phyloP scores from a whole-genome alignment of 2,329 filamentous ascomycete species.

The Xylaria sp. region DNA sequence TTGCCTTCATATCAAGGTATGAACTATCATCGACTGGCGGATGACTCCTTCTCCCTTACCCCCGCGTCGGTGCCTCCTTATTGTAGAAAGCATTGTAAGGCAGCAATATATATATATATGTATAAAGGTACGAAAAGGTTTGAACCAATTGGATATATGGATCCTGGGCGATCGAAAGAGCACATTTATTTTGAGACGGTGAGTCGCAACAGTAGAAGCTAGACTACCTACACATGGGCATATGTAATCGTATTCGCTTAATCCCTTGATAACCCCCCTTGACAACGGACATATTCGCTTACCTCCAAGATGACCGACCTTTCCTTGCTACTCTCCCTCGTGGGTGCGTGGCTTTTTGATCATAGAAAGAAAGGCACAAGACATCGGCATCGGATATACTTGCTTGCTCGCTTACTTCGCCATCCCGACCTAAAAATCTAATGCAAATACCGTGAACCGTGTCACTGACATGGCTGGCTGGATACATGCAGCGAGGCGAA shows the following conservation, averaged over 20 bases:
- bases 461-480: background rate
- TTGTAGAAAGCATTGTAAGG: background rate
- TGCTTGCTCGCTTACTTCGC: constrained; percentile 6
- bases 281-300: background rate
- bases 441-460: constrained; percentile 8
- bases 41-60: background rate
- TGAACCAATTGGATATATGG: background rate
- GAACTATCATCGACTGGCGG: background rate
- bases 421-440: background rate
- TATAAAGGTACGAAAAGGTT: background rate
- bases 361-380: background rate
- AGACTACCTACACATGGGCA: background rate
- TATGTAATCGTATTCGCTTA: constrained; percentile 7
- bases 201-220: background rate
- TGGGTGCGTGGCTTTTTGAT: background rate
- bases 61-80: background rate
- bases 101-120: too few species aligned
- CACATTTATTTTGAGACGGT: constrained; percentile 7
- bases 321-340: background rate
- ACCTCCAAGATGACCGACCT: background rate
- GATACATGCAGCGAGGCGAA: background rate
- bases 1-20: background rate
- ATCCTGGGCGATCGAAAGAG: background rate
- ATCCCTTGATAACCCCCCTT: background rate
- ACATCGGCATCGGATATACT: constrained; percentile 4